Base-by-base conservation (phyloP, 805 yeast genomes). In the Ogataea angusta region DNA sequence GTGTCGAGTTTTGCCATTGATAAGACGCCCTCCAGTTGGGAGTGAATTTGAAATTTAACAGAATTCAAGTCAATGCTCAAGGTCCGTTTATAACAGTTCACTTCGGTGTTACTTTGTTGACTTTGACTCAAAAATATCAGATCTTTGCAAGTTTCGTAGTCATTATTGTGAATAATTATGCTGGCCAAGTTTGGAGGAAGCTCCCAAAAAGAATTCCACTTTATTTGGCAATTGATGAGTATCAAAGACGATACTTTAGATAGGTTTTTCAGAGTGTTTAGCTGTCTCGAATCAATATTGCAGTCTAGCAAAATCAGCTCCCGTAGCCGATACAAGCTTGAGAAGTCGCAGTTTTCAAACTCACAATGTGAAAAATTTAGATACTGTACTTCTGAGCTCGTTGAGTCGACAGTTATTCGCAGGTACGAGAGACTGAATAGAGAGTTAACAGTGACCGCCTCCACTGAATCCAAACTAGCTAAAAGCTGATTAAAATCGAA, bases 261-360 rank as follows among this genome's bases (percentile, higher is more conserved):
- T n/a, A 38, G 43, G 6, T n/a, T 21, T 2, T 24, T 27, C 5
- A 56, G 31, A 7, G 57, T 34, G 12, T 24, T 36, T 12, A 54
- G 31, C 2, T 33, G 36, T 9, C 35, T 36, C 14, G 42, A 28
- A 10, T 33, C 30, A 12, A 53, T 10, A 4, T 30, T 25, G 29
- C 59, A 56, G 17, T 54, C 54, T 9, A 54, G 36, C n/a, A 55
- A 23, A 1, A 46, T 45, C 3, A 57, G 27, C 13, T 35, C 42
- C 22, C 44, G 43, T 5, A 57, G 26, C 12, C 34, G 28, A 6
- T 27, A 10, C 12, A 54, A 36, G 6, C 43, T 38, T 3, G 39
- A 36, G 23, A 52, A 47, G 28, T 47, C 34, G 19, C 45, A 51
- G 2, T 36, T 18, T 2, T 19, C 9, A 10, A 52, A 22, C 8